These are phyloP conservation scores for Lizonia empirigonia DNA, from an alignment of 2,329 filamentous ascomycete species.

Conservation along the genomic window DNA sequence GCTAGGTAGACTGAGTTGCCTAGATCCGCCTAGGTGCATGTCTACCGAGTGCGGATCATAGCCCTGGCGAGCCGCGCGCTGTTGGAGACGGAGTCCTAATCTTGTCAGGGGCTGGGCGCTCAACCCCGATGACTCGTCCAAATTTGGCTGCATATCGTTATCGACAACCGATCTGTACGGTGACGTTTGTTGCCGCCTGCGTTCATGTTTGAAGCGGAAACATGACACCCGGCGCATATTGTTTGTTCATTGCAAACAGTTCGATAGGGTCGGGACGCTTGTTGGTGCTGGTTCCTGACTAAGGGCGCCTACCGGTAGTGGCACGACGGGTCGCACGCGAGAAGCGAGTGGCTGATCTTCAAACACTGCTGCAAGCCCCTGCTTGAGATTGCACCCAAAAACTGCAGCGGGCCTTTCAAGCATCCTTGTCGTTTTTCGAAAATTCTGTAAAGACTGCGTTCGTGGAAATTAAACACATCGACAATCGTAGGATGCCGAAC, in stretches of 20 bases:
- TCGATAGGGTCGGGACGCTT: conserved; percentile 13
- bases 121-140: conserved; percentile 5
- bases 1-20: conserved; percentile 17
- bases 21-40: conserved; percentile 22
- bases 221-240: conserved; percentile 2
- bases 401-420: not conserved
- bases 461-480: conserved; percentile 14
- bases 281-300: conserved; percentile 21
- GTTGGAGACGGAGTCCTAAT: conserved; percentile 19
- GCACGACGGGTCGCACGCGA: conserved; percentile 27
- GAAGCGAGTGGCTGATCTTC: conserved; percentile 41
- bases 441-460: conserved; percentile 3
- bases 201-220: conserved; percentile 11
- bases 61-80: conserved; percentile 31
- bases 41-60: conserved; percentile 22
- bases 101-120: conserved; percentile 29
- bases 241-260: conserved; percentile 14
- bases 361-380: conserved; percentile 38
- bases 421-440: conserved; percentile 4
- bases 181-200: not conserved
- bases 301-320: conserved; percentile 30
- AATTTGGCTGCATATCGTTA: not conserved
- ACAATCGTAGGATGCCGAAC: conserved; percentile 1
- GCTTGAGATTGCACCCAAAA: conserved; percentile 31
- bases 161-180: not conserved